Evolutionary conservation across 2,329 filamentous ascomycete genomes (phyloP), one percentile per base, ranked within the genome.

Genomic region (Hymenoscyphus albidus): DNA sequence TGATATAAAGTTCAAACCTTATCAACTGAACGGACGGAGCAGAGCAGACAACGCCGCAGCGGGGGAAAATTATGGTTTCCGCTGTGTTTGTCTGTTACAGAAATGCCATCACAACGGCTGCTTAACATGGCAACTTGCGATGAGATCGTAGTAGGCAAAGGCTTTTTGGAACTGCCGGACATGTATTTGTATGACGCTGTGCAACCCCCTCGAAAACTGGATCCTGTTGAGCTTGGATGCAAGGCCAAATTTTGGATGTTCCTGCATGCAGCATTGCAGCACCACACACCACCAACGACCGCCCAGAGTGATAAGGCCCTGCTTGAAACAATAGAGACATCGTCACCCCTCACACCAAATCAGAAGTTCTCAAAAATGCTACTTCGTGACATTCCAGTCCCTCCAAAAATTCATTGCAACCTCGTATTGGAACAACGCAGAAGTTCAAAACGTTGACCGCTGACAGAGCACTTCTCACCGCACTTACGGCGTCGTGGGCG

Each of bases 371-470:
- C n/a, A 51, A 51, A 51, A 12, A 10, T 51, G 9, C 7, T 22
- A 27, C n/a, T 51, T 51, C 44, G n/a, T 51, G 44, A 51, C 44
- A 51, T 2, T 51, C 22, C 44, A 22, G 16, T n/a, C n/a, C 42
- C 42, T 44, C 42, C 13, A 44, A 18, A 51, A 51, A n/a, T n/a
- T 9, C n/a, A 22, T 51, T 51, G 44, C n/a, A 51, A 51, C 44
- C 44, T 51, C 44, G 44, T 51, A 51, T 51, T 18, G 44, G 44
- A 44, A 40, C 40, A 61, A 61, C 59, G 40, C 40, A 54, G 59
- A 31, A 39, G 31, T 51, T 18, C 31, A 48, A 61, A 38, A 10
- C 27, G 22, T 61, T 61, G 40, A 61, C 59, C 59, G 59, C 59
- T 61, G 22, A 51, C 18, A 22, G 44, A 51, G 44, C 18, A 18